These are phyloP conservation scores for Tricholoma terreum DNA, from an alignment of 768 basidiomycete genomes.

Conservation along the genomic window DNA sequence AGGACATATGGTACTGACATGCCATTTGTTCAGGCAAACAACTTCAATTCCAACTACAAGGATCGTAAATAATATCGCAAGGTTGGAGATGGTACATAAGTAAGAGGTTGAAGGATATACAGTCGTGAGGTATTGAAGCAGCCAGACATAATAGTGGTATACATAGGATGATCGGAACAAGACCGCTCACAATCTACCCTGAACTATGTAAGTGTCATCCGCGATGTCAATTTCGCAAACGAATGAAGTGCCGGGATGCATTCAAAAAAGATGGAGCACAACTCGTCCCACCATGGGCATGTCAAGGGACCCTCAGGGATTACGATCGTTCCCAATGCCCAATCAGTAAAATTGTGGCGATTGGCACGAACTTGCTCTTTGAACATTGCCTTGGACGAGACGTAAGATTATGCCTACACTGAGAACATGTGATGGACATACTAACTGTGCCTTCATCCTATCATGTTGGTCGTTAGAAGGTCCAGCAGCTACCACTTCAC, in stretches of 20 bases:
- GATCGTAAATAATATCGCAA: no score
- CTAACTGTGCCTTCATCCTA: constrained; percentile 6
- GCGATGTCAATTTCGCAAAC: constrained; percentile 1
- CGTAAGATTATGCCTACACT: background rate
- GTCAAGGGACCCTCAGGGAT: constrained; percentile 2
- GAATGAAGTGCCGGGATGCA: constrained; percentile 13
- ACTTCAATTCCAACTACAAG: no score
- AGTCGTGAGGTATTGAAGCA: no score
- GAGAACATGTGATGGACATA: constrained; percentile 1
- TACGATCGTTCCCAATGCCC: constrained; percentile 10
- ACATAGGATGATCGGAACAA: background rate
- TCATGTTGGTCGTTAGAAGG: background rate
- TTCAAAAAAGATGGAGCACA: constrained; percentile 6
- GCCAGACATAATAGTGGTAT: background rate
- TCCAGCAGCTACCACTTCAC: constrained; percentile 13
- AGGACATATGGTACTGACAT: no score
- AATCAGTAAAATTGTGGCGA: constrained; percentile 4
- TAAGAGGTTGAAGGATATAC: no score
- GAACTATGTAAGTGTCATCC: no score
- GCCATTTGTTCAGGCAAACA: no score
- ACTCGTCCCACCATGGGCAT: background rate
- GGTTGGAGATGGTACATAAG: no score
- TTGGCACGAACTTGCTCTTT: constrained; percentile 3
- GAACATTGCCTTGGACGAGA: constrained; percentile 8
- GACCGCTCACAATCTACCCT: background rate